Evolutionary conservation across 1,284 basidiomycete species (phyloP), one percentile per base, ranked within the genome.

Genomic region (Ustilago nuda): DNA sequence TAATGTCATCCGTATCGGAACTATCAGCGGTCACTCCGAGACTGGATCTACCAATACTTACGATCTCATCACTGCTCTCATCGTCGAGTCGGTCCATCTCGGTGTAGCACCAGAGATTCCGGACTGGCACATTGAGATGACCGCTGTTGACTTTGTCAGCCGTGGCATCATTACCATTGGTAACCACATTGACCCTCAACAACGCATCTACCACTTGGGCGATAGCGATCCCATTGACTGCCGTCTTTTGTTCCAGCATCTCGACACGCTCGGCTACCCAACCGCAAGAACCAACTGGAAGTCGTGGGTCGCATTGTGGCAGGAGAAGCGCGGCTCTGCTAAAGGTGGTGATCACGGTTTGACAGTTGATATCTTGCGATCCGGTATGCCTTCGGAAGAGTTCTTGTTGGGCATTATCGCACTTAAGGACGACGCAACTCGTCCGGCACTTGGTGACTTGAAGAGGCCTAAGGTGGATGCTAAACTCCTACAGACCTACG

Each of bases 1-100:
- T 62, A 82, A 83, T 54, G 83, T 84, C 32, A 72, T 84, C 35
- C 83, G 85, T 6, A 80, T 83, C n/a, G 85, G 85, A 33, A 85
- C 83, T 23, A 76, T 86, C 48, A 82, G 82, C 56, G 85, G 85
- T 58, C 79, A 80, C 61, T 84, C 80, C 23, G 52, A 73, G 66
- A 84, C 81, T 0, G 84, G 83, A 2, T 80, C 84, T 17, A 76
- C 82, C 67, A 85, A 85, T 72, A 77, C 83, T 30, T 85, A 80
- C 60, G 84, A 85, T 57, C 67, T 85, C 48, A 76, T 85, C 59
- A 81, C 75, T 23, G 84, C 84, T 17, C 59, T 85, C 17, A 80
- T 85, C 54, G 84, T 85, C 62, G 84, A 85, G 62, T 84, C 84
- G 12, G 57, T 85, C 1, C 82, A 80, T 27, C 76, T 85, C 23